These are phyloP conservation scores for Neocatenulostroma microsporum DNA, from an alignment of 2,329 filamentous ascomycete genomes.

Conservation along the genomic window DNA sequence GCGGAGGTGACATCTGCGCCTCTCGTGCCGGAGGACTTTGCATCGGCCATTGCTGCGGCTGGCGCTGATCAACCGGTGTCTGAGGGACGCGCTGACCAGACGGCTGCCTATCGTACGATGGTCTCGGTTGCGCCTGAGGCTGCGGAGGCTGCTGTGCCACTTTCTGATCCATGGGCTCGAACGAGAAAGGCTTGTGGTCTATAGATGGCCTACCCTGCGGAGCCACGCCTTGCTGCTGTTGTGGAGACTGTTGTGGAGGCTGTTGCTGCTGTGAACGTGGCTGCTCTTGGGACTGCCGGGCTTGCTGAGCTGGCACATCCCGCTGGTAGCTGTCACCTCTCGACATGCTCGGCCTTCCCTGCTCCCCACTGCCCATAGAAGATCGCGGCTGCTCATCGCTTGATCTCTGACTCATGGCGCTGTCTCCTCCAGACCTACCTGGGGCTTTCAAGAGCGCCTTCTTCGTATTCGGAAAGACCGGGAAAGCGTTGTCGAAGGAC, in stretches of 20 bases:
- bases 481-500: slow-evolving; percentile 42
- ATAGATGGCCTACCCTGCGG: slow-evolving; percentile 4
- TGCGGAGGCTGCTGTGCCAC: slow-evolving; percentile 8
- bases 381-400: slow-evolving; percentile 17
- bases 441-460: slow-evolving; percentile 13
- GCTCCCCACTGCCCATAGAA: slow-evolving; percentile 8
- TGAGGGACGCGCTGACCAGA: slow-evolving; percentile 5
- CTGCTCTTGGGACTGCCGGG: too few relatives aligned
- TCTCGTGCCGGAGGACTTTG: too few relatives aligned
- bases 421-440: slow-evolving; percentile 10
- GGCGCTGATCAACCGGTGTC: not conserved
- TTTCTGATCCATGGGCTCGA: slow-evolving; percentile 6
- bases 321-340: slow-evolving; percentile 7
- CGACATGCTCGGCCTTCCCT: slow-evolving; percentile 8
- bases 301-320: too few relatives aligned
- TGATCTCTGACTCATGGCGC: slow-evolving; percentile 8
- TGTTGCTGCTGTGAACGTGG: too few relatives aligned
- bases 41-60: not conserved
- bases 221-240: slow-evolving; percentile 2
- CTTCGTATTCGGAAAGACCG: slow-evolving; percentile 35
- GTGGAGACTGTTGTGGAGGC: not conserved
- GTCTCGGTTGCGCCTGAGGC: slow-evolving; percentile 13
- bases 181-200: slow-evolving; percentile 11
- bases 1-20: too few relatives aligned
- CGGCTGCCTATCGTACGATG: slow-evolving; percentile 1